Conservation (phyloP, 2,329 filamentous ascomycete species). For the Nemania sp. region DNA sequence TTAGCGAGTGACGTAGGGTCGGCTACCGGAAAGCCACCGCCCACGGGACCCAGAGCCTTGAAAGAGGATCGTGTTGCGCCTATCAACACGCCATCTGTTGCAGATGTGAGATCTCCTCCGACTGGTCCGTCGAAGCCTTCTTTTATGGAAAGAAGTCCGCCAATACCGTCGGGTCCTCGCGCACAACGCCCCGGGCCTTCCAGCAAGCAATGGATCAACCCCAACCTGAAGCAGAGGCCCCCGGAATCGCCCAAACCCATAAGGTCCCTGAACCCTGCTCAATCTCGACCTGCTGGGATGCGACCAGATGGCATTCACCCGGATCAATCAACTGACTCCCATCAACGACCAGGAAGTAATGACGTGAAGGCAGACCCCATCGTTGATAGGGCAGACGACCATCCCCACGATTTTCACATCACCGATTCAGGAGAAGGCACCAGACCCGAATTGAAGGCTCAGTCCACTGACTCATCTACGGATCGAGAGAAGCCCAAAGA, state of each 20-base stretch:
- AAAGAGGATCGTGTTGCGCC: constrained; percentile 53
- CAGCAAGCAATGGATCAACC: constrained; percentile 64
- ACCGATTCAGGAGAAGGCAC: constrained; percentile 24
- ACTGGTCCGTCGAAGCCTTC: constrained; percentile 49
- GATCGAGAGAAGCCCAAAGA: constrained; percentile 32
- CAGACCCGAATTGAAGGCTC: constrained; percentile 29
- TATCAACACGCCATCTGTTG: constrained; percentile 43
- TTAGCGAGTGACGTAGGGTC: constrained; percentile 42
- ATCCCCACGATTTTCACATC: constrained; percentile 28
- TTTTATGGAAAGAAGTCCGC: constrained; percentile 48
- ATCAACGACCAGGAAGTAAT: constrained; percentile 56
- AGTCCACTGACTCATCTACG: constrained; percentile 31
- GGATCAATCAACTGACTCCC: constrained; percentile 47
- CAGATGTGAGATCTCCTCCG: constrained; percentile 44
- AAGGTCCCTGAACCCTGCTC: constrained; percentile 54
- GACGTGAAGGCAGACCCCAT: constrained; percentile 52
- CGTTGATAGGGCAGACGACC: constrained; percentile 23
- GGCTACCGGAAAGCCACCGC: constrained; percentile 51
- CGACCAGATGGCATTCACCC: constrained; percentile 43
- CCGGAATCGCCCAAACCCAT: constrained; percentile 57
- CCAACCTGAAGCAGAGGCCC: constrained; percentile 51
- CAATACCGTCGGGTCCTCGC: constrained; percentile 58
- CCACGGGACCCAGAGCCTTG: constrained; percentile 57
- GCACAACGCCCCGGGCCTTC: constrained; percentile 55
- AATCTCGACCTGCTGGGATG: constrained; percentile 41